Base-by-base conservation (phyloP, 495 filamentous ascomycete species). In the Penicillium pulvis region DNA sequence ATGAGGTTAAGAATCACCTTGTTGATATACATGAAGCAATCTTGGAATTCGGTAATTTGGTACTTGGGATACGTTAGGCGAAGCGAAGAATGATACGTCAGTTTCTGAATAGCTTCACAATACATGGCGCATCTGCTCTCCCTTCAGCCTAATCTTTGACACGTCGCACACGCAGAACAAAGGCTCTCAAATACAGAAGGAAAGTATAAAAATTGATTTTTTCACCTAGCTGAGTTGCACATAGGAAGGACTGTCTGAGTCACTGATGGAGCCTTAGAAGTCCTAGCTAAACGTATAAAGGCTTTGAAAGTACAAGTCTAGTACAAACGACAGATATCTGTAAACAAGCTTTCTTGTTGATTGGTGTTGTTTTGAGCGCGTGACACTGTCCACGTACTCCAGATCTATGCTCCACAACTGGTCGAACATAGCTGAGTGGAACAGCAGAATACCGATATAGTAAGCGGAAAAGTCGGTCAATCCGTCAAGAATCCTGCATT, bases 401-500 rank as follows among this genome's bases (percentile, higher is more conserved):
- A 41, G 39, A 41, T 41, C 39, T 41, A 41, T 41, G 6, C 6
- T 41, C 39, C 16, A 41, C 6, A 41, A 41, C 16, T 0, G 1
- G 17, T 41, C 16, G 39, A 41, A 17, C 39, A 41, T 41, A 17
- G 14, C 39, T 41, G 16, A 41, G 16, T 41, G 39, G 39, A 41
- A 41, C 39, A 41, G 16, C 39, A 41, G 16, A 7, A 41, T 41
- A 41, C 39, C 39, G 3, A 41, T 17, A 17, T 17, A 2, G 5
- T 16, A 41, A 41, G 39, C 6, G 16, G 14, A 41, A 23, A 17
- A 41, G 39, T n/a, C 14, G 39, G 14, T 1, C 4, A 41, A 17
- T 6, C 14, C 17, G 16, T 23, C 10, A 48, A 33, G 53, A 56
- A 52, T 56, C 35, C 48, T 49, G 30, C 61, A 59, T 63, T 56